Evolutionary conservation across 176 grass and related monocot genomes (phyloP).

Genomic region (Oryza longistaminata): DNA sequence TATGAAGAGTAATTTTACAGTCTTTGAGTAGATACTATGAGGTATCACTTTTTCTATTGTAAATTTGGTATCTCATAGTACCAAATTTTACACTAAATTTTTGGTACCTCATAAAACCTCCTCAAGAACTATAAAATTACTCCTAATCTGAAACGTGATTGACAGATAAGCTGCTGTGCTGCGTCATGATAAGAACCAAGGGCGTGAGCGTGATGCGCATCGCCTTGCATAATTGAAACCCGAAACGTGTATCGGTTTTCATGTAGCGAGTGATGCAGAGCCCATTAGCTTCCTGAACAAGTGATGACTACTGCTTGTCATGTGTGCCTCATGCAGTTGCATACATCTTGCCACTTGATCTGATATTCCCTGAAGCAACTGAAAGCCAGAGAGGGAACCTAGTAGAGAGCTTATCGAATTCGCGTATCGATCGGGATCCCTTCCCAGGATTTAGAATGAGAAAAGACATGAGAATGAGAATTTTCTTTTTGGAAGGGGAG

Average conservation of each 20-base stretch:
- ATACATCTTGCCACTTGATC: background rate
- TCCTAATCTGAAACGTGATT: background rate
- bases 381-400: constrained; percentile 32
- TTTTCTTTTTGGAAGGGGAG: background rate
- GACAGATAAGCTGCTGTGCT: background rate
- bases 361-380: constrained; percentile 32
- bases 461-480: constrained; percentile 16
- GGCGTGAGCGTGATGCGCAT: background rate
- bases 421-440: background rate
- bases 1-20: background rate
- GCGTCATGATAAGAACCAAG: background rate
- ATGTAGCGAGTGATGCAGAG: constrained; percentile 41
- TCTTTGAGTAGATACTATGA: too few species aligned
- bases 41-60: too few species aligned
- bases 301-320: constrained; percentile 18
- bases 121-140: too few species aligned
- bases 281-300: constrained; percentile 35
- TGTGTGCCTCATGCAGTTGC: constrained; percentile 14
- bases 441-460: background rate
- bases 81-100: too few species aligned
- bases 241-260: constrained; percentile 24
- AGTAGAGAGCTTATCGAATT: constrained; percentile 27
- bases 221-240: background rate
- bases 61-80: too few species aligned
- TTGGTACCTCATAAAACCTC: too few species aligned